These are phyloP conservation scores for Talaromyces rugulosus DNA, from an alignment of 2,329 filamentous ascomycete genomes.

Conservation along the genomic window DNA sequence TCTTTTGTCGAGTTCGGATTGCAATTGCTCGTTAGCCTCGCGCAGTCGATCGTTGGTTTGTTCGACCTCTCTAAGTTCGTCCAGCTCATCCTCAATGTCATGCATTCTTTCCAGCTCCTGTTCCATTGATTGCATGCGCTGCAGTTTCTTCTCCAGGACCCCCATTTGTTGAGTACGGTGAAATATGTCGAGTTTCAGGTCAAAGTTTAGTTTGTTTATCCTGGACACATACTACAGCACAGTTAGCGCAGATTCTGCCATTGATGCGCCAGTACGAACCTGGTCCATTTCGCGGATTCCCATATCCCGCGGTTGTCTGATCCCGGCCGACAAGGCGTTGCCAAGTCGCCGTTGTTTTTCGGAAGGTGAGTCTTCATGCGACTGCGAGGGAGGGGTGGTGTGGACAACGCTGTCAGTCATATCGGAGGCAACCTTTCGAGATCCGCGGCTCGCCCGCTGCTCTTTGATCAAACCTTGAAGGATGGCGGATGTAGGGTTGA, in stretches of 20 bases:
- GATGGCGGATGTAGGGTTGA: slow-evolving; percentile 37
- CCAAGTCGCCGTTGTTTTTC: slow-evolving; percentile 32
- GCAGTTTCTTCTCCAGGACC: slow-evolving; percentile 33
- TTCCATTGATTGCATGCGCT: slow-evolving; percentile 34
- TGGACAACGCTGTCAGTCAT: slow-evolving; percentile 19
- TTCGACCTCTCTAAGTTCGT: slow-evolving; percentile 33
- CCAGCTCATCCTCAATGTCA: slow-evolving; percentile 29
- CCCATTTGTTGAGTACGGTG: slow-evolving; percentile 36
- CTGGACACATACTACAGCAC: slow-evolving; percentile 38
- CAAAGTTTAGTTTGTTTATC: slow-evolving; percentile 41
- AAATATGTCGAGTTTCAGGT: slow-evolving; percentile 40
- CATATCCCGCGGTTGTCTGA: slow-evolving; percentile 37
- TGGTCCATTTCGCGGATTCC: slow-evolving; percentile 41
- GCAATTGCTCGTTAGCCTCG: slow-evolving; percentile 35
- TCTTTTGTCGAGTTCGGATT: slow-evolving; percentile 34
- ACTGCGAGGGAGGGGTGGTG: slow-evolving; percentile 15
- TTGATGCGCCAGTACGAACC: slow-evolving; percentile 22
- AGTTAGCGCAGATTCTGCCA: not conserved
- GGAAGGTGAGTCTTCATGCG: slow-evolving; percentile 29
- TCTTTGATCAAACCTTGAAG: slow-evolving; percentile 39
- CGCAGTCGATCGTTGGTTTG: slow-evolving; percentile 33
- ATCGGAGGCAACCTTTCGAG: slow-evolving; percentile 24
- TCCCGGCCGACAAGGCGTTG: slow-evolving; percentile 25
- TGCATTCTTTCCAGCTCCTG: slow-evolving; percentile 29
- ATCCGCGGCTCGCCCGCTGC: slow-evolving; percentile 35